Evolutionary conservation across 2,329 filamentous ascomycete species (phyloP), one percentile per base, ranked within the genome.

Genomic region (Fusarium sp.): DNA sequence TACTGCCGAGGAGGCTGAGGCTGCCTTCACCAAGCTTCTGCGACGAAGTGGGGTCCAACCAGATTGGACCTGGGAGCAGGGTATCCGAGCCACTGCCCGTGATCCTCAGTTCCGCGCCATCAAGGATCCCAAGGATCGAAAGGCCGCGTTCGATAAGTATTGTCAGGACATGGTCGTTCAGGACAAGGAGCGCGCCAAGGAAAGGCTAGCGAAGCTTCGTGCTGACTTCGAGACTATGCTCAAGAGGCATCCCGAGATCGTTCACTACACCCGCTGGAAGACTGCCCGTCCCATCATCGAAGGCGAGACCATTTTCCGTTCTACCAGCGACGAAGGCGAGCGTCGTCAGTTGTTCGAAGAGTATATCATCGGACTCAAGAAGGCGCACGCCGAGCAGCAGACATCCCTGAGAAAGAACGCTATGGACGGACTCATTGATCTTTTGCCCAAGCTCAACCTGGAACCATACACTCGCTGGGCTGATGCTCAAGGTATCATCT

Each of bases 201-300:
- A 98, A 81, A 91, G 96, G 77, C 86, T 97, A 79, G 86, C 92
- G 74, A 98, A 97, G 83, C 86, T 98, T 76, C 92, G 93, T 75
- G 87, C 92, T 79, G 96, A 98, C 84, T 99, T 99, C 80, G 91
- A 91, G 73, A 94, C 90, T 60, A 99, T 99, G 96, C 87, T 99
- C 72, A 93, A 91, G 81, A 94, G 93, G 71, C 95, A 99, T 79
- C 93, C 94, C 66, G 96, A 99, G 80, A 98, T 99, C 80, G 96
- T 94, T 80, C 89, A 97, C 79, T 97, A 96, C 80, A 97, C 95
- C 42, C 91, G 93, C 67, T 99, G 96, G 96, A 97, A 93, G 86
- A 97, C 93, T 14, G 96, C 95, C 58, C 90, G 93, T 54, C 93
- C 93, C 9, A 96, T 97, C 70, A 93, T 99, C 68, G 93, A 98